Conservation (phyloP, 495 filamentous ascomycete genomes). For the Poronia punctata region DNA sequence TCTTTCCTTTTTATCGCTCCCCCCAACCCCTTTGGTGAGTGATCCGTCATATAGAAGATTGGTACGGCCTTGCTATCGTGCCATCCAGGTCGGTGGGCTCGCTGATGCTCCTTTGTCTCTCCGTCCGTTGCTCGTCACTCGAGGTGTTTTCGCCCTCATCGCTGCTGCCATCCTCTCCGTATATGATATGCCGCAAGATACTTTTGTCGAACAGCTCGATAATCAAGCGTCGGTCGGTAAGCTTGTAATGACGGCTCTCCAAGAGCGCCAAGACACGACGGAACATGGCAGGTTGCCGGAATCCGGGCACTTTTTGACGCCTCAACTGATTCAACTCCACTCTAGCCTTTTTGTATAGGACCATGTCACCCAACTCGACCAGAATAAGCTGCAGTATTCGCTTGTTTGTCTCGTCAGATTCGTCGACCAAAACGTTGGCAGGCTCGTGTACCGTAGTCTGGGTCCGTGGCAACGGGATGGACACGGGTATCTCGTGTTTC, state of each 20-base stretch:
- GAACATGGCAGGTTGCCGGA: conserved; percentile 71
- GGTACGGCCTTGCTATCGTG: conserved; percentile 10
- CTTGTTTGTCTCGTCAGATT: conserved; percentile 47
- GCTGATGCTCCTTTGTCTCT: conserved; percentile 46
- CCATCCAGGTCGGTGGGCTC: conserved; percentile 33
- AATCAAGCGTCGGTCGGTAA: conserved; percentile 77
- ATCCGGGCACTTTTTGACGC: conserved; percentile 52
- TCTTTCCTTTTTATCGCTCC: conserved; percentile 1
- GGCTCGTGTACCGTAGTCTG: conserved; percentile 36
- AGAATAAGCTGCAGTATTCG: conserved; percentile 66
- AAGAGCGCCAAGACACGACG: conserved; percentile 74
- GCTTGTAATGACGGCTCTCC: conserved; percentile 84
- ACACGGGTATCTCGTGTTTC: conserved; percentile 37
- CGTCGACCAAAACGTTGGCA: conserved; percentile 26
- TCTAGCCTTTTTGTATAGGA: conserved; percentile 70
- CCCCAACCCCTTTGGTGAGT: conserved; percentile 3
- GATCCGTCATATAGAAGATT: conserved; percentile 16
- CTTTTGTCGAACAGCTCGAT: conserved; percentile 89
- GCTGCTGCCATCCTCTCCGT: conserved; percentile 43
- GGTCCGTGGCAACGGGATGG: conserved; percentile 32
- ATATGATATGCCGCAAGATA: conserved; percentile 74
- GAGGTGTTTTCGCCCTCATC: conserved; percentile 30
- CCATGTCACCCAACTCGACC: conserved; percentile 81
- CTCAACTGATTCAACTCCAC: conserved; percentile 60
- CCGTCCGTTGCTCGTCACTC: conserved; percentile 41